Base-by-base conservation (phyloP, 2,329 filamentous ascomycete genomes). In the Aureobasidium leucospermi region DNA sequence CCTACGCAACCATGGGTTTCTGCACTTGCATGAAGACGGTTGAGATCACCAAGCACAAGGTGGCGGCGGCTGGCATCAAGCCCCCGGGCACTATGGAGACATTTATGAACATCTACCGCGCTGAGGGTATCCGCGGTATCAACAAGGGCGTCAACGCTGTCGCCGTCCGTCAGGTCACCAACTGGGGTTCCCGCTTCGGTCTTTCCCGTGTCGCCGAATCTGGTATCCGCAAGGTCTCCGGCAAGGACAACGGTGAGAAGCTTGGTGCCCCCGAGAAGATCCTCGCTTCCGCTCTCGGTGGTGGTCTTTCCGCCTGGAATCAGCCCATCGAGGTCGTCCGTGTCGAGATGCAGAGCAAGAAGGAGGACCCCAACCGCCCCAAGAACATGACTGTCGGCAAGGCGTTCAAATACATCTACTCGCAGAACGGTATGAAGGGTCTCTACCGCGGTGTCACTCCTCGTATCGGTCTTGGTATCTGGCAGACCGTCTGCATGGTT, bases 1-100 rank as follows among this genome's bases (percentile, higher is more conserved):
- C 94, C 62, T 99, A 99, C 75, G 94, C 94, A 66, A 99, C 94
- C 74, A 99, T 99, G 93, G 94, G 94, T 67, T 99, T 99, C 86
- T 99, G 94, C 79, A 99, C 94, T 63, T 99, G 94, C 85, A 99
- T 99, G 94, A 99, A 99, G 86, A 99, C 94, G 65, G 94, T 97
- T 67, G 94, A 99, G 78, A 99, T 99, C 78, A 99, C 94, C 72
- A 95, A 96, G 80, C 88, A 94, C 82, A 97, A 97, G 84, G 81
- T 94, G 71, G 91, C 90, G 13, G 87, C 90, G 36, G 67, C 85
- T 45, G 94, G 94, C 68, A 85, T 87, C 66, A 90, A 90, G 79
- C 89, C 90, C 28, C 89, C 85, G n/a, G 86, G 90, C 70, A 97
- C 94, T 66, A 95, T 96, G 75, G 83, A 85, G 68, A 97, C 94